Evolutionary conservation across 2,329 filamentous ascomycete genomes (phyloP).

Genomic region (Fusarium mangiferae): DNA sequence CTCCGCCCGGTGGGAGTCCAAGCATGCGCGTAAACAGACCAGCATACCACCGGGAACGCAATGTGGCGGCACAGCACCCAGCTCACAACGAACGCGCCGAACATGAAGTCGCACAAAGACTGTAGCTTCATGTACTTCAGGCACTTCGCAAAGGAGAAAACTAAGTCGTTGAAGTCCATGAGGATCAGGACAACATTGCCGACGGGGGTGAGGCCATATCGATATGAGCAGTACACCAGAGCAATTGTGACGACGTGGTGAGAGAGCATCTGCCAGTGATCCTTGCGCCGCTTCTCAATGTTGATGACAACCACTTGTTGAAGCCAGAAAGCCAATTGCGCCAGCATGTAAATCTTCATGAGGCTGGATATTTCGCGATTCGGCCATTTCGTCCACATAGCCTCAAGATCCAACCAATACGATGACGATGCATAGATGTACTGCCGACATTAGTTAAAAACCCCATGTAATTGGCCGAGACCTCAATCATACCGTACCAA

Average conservation of each 20-base stretch:
- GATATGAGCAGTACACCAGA: conserved; percentile 84
- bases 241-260: conserved; percentile 91
- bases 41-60: conserved; percentile 81
- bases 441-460: conserved; percentile 54
- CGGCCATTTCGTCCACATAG: conserved; percentile 89
- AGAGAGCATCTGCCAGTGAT: conserved; percentile 93
- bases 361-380: conserved; percentile 76
- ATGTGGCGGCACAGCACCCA: conserved; percentile 89
- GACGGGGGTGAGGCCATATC: conserved; percentile 86
- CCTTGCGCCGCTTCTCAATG: conserved; percentile 93
- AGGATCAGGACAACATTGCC: conserved; percentile 88
- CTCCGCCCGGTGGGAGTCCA: conserved; percentile 56
- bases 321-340: conserved; percentile 90
- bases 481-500: conserved; percentile 77
- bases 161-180: conserved; percentile 89
- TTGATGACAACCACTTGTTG: conserved; percentile 95
- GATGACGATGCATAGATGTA: conserved; percentile 82
- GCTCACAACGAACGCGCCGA: conserved; percentile 85
- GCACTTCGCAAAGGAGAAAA: conserved; percentile 79
- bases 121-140: conserved; percentile 87
- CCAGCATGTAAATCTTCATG: conserved; percentile 89
- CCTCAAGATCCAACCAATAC: conserved; percentile 79
- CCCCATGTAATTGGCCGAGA: accelerated
- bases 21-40: conserved; percentile 63
- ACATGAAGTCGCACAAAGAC: conserved; percentile 80